Conservation (phyloP, 2,329 filamentous ascomycete genomes). For the Colletotrichum nymphaeae region DNA sequence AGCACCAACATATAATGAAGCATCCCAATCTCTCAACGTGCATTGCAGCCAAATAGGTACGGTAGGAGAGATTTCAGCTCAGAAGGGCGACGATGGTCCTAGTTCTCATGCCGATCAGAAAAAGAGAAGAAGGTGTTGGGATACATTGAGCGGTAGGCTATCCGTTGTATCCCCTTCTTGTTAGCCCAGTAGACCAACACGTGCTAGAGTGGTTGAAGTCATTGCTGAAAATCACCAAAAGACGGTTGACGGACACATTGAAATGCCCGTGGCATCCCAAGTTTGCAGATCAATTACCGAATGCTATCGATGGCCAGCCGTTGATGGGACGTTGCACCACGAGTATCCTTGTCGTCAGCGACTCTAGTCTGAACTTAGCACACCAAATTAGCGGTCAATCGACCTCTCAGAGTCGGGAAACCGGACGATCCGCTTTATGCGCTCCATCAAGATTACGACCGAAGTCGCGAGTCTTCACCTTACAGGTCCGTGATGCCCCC, state of each 20-base stretch:
- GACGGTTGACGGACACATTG: not conserved
- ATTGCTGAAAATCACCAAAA: not conserved
- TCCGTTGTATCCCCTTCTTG: not conserved
- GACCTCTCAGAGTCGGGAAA: not conserved
- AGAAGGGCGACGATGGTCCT: too few relatives aligned
- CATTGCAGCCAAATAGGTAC: too few relatives aligned
- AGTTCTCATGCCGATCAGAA: too few relatives aligned
- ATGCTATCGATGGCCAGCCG: not conserved
- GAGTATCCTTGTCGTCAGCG: not conserved
- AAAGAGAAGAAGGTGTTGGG: too few relatives aligned
- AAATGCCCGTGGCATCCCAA: not conserved
- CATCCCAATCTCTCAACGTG: too few relatives aligned
- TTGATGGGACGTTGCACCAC: not conserved
- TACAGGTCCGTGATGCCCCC: not conserved
- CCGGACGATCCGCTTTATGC: slow-evolving; percentile 1
- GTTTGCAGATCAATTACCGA: not conserved
- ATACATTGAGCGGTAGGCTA: too few relatives aligned
- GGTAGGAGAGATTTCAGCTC: too few relatives aligned
- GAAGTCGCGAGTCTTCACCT: not conserved
- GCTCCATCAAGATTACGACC: slow-evolving; percentile 9
- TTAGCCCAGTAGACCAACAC: not conserved
- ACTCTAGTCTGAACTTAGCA: not conserved
- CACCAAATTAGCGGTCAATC: not conserved
- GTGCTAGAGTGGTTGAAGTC: not conserved
- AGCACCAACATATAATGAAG: too few relatives aligned